These are phyloP conservation scores for Ustanciosporium gigantosporum DNA, from an alignment of 1,284 basidiomycete species.

Conservation along the genomic window DNA sequence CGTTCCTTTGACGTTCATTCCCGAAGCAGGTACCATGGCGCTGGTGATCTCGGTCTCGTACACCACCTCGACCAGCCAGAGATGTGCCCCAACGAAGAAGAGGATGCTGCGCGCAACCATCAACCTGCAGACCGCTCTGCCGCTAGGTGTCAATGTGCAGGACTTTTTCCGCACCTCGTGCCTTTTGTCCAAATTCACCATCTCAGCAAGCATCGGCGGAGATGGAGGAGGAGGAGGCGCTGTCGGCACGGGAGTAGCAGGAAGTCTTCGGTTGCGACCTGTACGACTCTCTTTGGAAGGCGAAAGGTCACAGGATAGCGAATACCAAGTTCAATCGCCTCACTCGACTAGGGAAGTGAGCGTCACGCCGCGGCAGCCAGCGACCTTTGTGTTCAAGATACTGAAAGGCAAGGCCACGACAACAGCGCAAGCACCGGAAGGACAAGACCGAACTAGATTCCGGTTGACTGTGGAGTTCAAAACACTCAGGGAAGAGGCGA, in stretches of 20 bases:
- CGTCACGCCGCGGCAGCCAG: conserved; percentile 47
- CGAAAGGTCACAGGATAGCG: not conserved
- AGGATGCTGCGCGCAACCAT: conserved; percentile 2
- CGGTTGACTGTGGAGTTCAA: conserved; percentile 42
- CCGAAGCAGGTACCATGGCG: not conserved
- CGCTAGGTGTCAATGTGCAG: conserved; percentile 59
- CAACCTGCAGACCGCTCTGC: conserved; percentile 40
- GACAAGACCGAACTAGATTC: conserved; percentile 12
- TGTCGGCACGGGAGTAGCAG: conserved; percentile 1
- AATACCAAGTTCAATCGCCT: conserved; percentile 1
- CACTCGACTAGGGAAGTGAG: conserved; percentile 4
- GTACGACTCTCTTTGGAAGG: conserved; percentile 23
- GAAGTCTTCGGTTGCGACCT: conserved; percentile 21
- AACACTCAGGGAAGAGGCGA: conserved; percentile 41
- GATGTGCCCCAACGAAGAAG: conserved; percentile 6
- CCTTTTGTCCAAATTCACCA: conserved; percentile 51
- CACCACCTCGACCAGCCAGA: not conserved
- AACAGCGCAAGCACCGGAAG: not conserved
- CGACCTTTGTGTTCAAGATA: conserved; percentile 48
- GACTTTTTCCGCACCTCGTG: conserved; percentile 52
- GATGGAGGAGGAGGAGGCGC: no score
- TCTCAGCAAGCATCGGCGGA: conserved; percentile 35
- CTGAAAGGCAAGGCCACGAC: conserved; percentile 1
- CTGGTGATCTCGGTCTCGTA: conserved; percentile 26
- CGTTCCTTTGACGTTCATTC: no score